Evolutionary conservation across 1,284 basidiomycete genomes (phyloP).

Genomic region (Naganishia sp.): DNA sequence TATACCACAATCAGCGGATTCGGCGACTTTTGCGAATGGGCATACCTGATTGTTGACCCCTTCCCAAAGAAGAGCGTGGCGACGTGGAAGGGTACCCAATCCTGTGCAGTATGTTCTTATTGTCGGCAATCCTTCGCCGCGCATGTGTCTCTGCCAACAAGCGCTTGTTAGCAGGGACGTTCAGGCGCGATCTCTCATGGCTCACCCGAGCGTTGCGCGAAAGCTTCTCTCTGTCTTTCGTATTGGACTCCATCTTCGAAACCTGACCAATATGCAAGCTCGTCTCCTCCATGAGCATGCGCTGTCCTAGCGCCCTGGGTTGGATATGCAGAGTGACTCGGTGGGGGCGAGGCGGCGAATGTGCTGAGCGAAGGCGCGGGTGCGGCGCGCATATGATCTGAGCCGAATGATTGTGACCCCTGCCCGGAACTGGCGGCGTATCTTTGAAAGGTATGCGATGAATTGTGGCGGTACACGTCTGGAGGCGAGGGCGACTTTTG

Average conservation of each 20-base stretch:
- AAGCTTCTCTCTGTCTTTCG: constrained; percentile 21
- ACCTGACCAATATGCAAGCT: constrained; percentile 6
- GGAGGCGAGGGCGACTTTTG: neutral
- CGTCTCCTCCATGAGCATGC: constrained; percentile 1
- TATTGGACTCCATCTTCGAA: constrained; percentile 21
- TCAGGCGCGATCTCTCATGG: too few relatives aligned
- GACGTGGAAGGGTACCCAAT: too few relatives aligned
- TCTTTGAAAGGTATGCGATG: neutral
- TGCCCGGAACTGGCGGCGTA: neutral
- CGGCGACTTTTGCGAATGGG: neutral
- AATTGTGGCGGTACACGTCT: constrained; percentile 7
- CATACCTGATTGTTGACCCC: neutral
- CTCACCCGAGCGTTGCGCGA: constrained; percentile 8
- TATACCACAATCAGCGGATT: neutral
- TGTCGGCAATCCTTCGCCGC: neutral
- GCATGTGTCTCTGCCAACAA: neutral
- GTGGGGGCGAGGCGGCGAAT: too few relatives aligned
- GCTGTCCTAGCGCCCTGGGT: neutral
- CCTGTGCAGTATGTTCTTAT: too few relatives aligned
- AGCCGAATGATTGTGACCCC: neutral
- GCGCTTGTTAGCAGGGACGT: neutral
- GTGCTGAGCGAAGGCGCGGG: too few relatives aligned
- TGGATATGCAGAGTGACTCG: too few relatives aligned
- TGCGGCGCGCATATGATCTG: neutral
- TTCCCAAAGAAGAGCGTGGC: too few relatives aligned